A percentile compares a stretch with the other conserved stretches of the same genome.
These are phyloP conservation scores for Apiospora phragmitis DNA, from an alignment of 2,329 filamentous ascomycete genomes.

Conservation along the genomic window DNA sequence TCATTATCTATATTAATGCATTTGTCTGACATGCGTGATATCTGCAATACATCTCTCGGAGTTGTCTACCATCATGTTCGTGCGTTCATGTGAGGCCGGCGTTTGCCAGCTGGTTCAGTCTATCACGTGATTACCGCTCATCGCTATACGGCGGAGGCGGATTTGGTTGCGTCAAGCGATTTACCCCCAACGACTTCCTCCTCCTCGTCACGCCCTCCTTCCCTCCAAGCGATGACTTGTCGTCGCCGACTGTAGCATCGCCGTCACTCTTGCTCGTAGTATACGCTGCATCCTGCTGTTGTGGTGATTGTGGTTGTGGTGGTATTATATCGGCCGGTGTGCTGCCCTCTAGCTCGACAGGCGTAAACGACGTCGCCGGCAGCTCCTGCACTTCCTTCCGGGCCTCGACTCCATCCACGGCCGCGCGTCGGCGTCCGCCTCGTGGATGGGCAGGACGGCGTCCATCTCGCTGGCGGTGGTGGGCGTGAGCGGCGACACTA, in stretches of 20 bases:
- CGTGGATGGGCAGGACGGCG: neutral
- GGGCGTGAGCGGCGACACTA: neutral
- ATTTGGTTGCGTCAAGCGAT: neutral
- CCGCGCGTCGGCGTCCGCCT: neutral
- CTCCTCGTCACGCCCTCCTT: neutral
- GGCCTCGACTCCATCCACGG: neutral
- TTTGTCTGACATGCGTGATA: neutral
- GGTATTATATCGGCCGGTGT: neutral
- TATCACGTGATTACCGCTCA: neutral
- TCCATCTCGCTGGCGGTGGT: neutral
- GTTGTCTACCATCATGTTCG: neutral
- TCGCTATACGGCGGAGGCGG: neutral
- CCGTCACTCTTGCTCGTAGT: neutral
- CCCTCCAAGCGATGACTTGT: neutral
- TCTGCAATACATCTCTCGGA: neutral
- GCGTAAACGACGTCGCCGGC: neutral
- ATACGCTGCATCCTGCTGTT: neutral
- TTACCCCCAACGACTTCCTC: neutral
- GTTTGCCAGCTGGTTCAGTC: neutral
- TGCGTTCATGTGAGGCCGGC: neutral
- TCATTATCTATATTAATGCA: neutral
- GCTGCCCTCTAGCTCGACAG: constrained; percentile 2
- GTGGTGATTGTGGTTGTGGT: neutral
- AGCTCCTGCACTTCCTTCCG: neutral
- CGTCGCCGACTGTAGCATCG: neutral